Evolutionary conservation across 768 basidiomycete species (phyloP).

Genomic region (Flagelloscypha sp.): DNA sequence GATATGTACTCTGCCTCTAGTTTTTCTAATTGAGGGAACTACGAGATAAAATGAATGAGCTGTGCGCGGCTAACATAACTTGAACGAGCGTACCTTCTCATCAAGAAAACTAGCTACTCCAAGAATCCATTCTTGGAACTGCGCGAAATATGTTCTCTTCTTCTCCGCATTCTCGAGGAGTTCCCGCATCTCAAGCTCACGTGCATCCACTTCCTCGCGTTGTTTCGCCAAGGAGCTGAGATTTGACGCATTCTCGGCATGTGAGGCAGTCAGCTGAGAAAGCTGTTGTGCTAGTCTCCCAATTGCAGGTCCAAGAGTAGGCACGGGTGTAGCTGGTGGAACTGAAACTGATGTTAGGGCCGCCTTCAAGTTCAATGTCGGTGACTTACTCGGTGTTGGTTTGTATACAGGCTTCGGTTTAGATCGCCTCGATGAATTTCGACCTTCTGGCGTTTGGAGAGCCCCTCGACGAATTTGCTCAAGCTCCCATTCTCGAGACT

Average conservation of each 20-base stretch:
- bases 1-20: constrained; percentile 70
- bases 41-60: constrained; percentile 5
- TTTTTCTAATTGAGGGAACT: constrained; percentile 75
- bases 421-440: constrained; percentile 23
- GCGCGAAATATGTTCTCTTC: constrained; percentile 75
- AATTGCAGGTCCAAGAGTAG: constrained; percentile 53
- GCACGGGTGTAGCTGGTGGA: constrained; percentile 54
- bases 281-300: constrained; percentile 54
- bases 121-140: constrained; percentile 76
- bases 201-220: constrained; percentile 50
- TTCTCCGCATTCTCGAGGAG: constrained; percentile 69
- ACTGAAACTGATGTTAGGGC: constrained; percentile 39
- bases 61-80: neutral
- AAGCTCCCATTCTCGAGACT: constrained; percentile 77
- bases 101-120: constrained; percentile 79
- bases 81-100: constrained; percentile 54
- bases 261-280: constrained; percentile 55
- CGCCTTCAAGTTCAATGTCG: no score
- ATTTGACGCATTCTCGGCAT: constrained; percentile 50
- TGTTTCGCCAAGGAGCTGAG: constrained; percentile 55
- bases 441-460: constrained; percentile 35
- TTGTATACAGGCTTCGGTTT: constrained; percentile 55
- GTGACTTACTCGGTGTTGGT: constrained; percentile 60
- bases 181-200: constrained; percentile 66
- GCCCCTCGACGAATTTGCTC: constrained; percentile 77